Percentiles rank a stretch among this genome's conserved stretches.
phyloP scores from a whole-genome alignment of 1,284 basidiomycete genomes.

The Inonotus hispidus region DNA sequence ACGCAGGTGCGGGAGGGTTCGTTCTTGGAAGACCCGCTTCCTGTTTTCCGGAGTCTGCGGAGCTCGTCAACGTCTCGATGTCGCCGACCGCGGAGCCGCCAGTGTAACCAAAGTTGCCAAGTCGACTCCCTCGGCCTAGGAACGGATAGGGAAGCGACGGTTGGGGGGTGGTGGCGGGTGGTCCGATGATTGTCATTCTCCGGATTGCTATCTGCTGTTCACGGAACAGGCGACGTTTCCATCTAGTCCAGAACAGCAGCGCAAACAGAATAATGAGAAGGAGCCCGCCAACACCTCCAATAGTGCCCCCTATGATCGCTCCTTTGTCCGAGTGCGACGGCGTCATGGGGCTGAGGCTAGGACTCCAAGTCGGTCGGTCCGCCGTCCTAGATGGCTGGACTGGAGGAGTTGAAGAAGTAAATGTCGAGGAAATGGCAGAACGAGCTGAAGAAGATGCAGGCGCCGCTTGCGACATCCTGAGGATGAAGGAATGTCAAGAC shows the following conservation, averaged over 20 bases:
- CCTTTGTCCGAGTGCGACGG: background rate
- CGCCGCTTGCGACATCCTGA: background rate
- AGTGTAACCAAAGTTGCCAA: background rate
- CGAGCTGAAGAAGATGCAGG: background rate
- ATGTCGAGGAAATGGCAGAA: background rate
- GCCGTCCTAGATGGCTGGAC: background rate
- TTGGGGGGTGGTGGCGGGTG: background rate
- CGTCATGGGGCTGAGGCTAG: no score
- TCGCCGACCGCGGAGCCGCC: background rate
- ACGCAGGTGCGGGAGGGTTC: background rate
- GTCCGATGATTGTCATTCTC: slow-evolving; percentile 9
- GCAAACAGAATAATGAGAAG: background rate
- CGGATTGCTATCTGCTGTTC: slow-evolving; percentile 9
- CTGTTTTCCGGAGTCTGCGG: no score
- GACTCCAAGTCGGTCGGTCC: background rate
- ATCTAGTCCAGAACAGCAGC: slow-evolving; percentile 3
- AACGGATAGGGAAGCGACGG: background rate
- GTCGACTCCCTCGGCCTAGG: background rate
- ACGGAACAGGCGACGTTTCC: slow-evolving; percentile 3
- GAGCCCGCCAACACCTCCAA: background rate
- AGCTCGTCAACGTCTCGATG: slow-evolving; percentile 1
- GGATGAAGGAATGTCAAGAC: background rate
- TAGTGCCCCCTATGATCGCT: background rate
- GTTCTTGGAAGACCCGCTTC: background rate
- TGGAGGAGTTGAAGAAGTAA: background rate